These are phyloP conservation scores for Aspergillus viridinutans DNA, from an alignment of 2,329 filamentous ascomycete species.

Conservation along the genomic window DNA sequence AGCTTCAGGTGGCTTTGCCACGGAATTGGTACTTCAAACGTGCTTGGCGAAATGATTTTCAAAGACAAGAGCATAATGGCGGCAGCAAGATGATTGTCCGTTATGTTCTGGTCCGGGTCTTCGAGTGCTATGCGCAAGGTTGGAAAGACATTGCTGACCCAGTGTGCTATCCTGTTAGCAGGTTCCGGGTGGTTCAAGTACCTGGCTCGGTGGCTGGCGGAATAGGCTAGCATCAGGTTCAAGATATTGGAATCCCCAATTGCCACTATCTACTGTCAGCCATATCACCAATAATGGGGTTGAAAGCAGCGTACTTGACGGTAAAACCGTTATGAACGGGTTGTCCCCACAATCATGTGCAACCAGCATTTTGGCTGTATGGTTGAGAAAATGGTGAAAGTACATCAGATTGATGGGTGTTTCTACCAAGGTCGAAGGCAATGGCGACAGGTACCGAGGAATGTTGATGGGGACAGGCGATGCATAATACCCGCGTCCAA, in stretches of 20 bases:
- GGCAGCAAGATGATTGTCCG: conserved; percentile 70
- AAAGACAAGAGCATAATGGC: conserved; percentile 81
- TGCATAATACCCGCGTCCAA: conserved; percentile 64
- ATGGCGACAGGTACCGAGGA: conserved; percentile 52
- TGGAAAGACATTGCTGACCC: conserved; percentile 68
- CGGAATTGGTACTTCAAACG: conserved; percentile 73
- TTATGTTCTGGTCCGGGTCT: conserved; percentile 59
- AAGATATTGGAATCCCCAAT: conserved; percentile 57
- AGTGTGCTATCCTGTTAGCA: conserved; percentile 70
- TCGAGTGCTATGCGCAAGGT: conserved; percentile 64
- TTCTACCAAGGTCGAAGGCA: conserved; percentile 56
- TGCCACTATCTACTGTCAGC: conserved; percentile 47
- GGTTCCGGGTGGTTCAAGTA: conserved; percentile 71
- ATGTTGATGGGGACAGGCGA: conserved; percentile 64
- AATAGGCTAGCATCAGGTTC: conserved; percentile 74
- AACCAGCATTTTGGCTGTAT: conserved; percentile 66
- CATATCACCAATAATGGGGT: too few relatives aligned
- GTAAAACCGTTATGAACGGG: conserved; percentile 57
- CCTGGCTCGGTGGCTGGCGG: conserved; percentile 75
- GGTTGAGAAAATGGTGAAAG: conserved; percentile 71
- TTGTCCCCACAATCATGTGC: conserved; percentile 60
- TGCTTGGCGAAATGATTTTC: conserved; percentile 76
- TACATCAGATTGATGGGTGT: conserved; percentile 79
- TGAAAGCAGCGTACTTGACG: conserved; percentile 51
- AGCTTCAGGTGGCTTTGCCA: conserved; percentile 77